Conservation (phyloP, 2,329 filamentous ascomycete genomes). For the Penicillium freii region DNA sequence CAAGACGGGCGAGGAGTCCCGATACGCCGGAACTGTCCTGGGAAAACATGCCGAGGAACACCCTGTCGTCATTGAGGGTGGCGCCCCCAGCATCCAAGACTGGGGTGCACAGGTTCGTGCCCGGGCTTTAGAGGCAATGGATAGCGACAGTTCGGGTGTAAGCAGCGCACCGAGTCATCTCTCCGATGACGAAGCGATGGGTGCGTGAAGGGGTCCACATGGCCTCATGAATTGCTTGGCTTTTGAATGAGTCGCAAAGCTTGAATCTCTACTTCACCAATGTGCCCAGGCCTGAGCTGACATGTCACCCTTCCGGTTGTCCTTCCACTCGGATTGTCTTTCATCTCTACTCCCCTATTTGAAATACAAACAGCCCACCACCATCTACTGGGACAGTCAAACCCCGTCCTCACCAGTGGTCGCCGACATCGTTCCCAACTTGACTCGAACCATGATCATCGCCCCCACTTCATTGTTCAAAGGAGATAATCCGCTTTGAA, state of each 20-base stretch:
- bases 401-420: not conserved
- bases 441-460: not conserved
- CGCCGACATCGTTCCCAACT: not conserved
- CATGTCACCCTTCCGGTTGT: not conserved
- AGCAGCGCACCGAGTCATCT: conserved; percentile 43
- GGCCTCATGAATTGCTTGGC: not conserved
- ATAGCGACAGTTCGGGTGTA: conserved; percentile 38
- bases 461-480: not conserved
- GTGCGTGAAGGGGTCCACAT: conserved; percentile 25
- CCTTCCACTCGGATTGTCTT: not conserved
- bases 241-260: not conserved
- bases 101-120: conserved; percentile 53
- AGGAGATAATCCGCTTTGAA: not conserved
- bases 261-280: not conserved
- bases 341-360: not conserved
- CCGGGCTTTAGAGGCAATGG: conserved; percentile 28
- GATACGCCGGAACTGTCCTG: conserved; percentile 80
- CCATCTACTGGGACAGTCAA: not conserved
- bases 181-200: conserved; percentile 39
- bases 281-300: not conserved
- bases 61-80: conserved; percentile 75
- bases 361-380: not conserved
- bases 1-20: conserved; percentile 81
- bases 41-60: conserved; percentile 70
- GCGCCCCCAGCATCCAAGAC: conserved; percentile 64